Evolutionary conservation across 2,329 filamentous ascomycete species (phyloP), one percentile per base, ranked within the genome.

Genomic region (Ampelomyces quisqualis): DNA sequence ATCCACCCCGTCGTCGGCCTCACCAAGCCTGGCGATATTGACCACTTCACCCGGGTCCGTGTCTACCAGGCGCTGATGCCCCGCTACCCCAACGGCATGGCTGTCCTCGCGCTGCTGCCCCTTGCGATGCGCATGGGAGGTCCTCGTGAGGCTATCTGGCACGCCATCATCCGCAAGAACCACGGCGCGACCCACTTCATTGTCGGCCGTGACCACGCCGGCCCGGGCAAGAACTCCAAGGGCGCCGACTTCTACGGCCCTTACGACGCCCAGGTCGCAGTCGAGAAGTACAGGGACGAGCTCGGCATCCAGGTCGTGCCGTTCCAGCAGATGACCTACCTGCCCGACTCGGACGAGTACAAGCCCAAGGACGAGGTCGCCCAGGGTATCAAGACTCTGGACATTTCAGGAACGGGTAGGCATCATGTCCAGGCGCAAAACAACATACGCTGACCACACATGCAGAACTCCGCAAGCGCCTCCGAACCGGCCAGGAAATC

Each of bases 91-190:
- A 98, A 97, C 73, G 93, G 93, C 65, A 98, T 98, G 93, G 93
- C 93, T 45, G 90, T 94, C 26, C 82, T 98, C 53, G 91, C 90
- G 72, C 88, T 98, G 28, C 81, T 98, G 39, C 90, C 90, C 44
- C 80, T 98, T 53, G 93, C 93, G 62, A 98, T 98, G 93, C 87
- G 93, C 69, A 98, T 98, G 93, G 93, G 90, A 67, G 93, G 93
- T 62, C 93, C 93, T 51, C 88, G 93, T 57, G 93, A 98, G 78
- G 93, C 93, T 58, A 90, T 98, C 75, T 98, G 93, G 93, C 93
- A 98, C 78, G 93, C 93, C 66, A 95, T 98, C 65, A 98, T 98
- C 79, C 90, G 93, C 69, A 98, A 97, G 85, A 98, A 98, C 75
- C 90, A 96, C 76, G 93, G 93, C 63, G 90, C 91, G 33, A 97